Conservation (phyloP, 305 asterid genomes). For the Lippia alba region DNA sequence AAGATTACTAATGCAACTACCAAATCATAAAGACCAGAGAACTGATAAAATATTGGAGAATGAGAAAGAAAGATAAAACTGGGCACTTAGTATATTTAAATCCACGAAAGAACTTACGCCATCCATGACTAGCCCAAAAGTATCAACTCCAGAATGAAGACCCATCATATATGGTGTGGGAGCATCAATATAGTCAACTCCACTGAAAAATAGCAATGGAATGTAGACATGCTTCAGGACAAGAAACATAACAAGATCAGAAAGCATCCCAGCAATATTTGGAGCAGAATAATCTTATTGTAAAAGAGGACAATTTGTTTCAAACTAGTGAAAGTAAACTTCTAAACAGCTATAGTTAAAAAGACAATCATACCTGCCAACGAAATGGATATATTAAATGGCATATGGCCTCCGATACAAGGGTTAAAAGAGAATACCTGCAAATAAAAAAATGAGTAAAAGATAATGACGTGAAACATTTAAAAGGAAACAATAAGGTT, state of each 20-base stretch:
- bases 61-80: slow-evolving; percentile 30
- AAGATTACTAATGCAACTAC: slow-evolving; percentile 16
- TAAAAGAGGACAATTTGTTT: slow-evolving; percentile 24
- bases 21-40: slow-evolving; percentile 6
- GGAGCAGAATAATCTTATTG: slow-evolving; percentile 33
- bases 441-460: slow-evolving; percentile 42
- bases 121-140: slow-evolving; percentile 87
- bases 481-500: neutral
- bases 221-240: slow-evolving; percentile 99
- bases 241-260: slow-evolving; percentile 64
- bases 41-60: slow-evolving; percentile 17
- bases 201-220: slow-evolving; percentile 98
- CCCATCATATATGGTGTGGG: slow-evolving; percentile 99
- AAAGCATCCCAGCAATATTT: slow-evolving; percentile 42
- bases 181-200: slow-evolving; percentile 99
- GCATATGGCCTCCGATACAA: slow-evolving; percentile 96
- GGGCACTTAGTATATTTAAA: slow-evolving; percentile 27
- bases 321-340: slow-evolving; percentile 22
- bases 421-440: slow-evolving; percentile 96
- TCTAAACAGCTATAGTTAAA: slow-evolving; percentile 34
- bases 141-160: slow-evolving; percentile 98
- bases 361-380: slow-evolving; percentile 79
- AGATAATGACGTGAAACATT: slow-evolving; percentile 10
- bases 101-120: slow-evolving; percentile 74
- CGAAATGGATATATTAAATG: slow-evolving; percentile 98